Conservation (phyloP, 1,284 basidiomycete genomes). For the Sphagnurus paluster region DNA sequence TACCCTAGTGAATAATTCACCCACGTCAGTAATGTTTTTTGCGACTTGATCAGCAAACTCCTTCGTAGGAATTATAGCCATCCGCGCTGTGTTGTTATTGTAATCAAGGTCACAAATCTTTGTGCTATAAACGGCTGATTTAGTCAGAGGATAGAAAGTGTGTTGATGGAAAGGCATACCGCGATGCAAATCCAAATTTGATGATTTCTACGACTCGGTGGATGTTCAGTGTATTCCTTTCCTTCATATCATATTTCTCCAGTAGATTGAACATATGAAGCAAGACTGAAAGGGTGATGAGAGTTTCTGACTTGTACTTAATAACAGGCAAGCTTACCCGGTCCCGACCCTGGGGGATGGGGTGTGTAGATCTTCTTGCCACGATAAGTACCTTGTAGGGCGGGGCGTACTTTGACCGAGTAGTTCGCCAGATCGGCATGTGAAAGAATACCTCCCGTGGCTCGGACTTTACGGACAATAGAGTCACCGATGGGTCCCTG, state of each 20-base stretch:
- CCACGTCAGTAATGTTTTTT: slow-evolving; percentile 77
- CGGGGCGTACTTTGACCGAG: slow-evolving; percentile 66
- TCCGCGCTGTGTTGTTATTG: slow-evolving; percentile 52
- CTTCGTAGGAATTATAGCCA: slow-evolving; percentile 73
- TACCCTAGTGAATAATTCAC: slow-evolving; percentile 24
- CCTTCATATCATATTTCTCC: slow-evolving; percentile 61
- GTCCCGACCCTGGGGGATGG: slow-evolving; percentile 81
- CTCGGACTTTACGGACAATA: slow-evolving; percentile 65
- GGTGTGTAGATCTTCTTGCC: slow-evolving; percentile 83
- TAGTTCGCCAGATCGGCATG: slow-evolving; percentile 73
- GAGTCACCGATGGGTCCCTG: slow-evolving; percentile 79
- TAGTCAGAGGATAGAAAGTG: slow-evolving; percentile 5
- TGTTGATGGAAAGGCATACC: slow-evolving; percentile 38
- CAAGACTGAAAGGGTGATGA: slow-evolving; percentile 43
- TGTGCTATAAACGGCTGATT: slow-evolving; percentile 49
- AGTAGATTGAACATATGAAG: slow-evolving; percentile 81
- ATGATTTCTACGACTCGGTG: slow-evolving; percentile 78
- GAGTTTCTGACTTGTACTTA: neutral
- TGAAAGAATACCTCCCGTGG: slow-evolving; percentile 79
- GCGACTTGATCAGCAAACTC: slow-evolving; percentile 63
- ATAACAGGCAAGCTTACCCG: slow-evolving; percentile 35
- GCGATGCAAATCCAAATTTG: slow-evolving; percentile 81
- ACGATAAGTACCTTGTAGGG: slow-evolving; percentile 76
- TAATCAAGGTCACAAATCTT: slow-evolving; percentile 79
- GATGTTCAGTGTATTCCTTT: slow-evolving; percentile 54